Percentiles rank a stretch among this genome's conserved stretches.
phyloP scores from a whole-genome alignment of 805 yeast genomes.

The Kuraishia capsulata region DNA sequence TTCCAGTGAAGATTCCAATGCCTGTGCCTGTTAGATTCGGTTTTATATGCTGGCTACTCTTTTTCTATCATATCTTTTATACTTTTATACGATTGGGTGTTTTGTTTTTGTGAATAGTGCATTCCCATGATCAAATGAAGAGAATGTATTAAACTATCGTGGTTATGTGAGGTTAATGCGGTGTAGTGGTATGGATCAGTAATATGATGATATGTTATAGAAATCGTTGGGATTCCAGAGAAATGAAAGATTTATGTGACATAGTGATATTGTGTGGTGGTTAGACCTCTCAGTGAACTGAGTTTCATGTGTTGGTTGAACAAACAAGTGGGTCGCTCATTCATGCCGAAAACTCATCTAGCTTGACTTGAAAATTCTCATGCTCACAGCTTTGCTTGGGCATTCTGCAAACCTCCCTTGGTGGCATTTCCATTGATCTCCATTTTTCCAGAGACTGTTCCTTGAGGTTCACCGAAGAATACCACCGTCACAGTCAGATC shows the following conservation, averaged over 20 bases:
- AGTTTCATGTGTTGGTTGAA: no score
- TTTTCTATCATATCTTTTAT: constrained; percentile 1
- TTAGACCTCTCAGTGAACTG: no score
- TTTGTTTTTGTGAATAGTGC: not conserved
- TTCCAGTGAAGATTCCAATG: constrained; percentile 11
- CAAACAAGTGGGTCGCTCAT: no score
- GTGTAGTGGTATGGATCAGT: no score
- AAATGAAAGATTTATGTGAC: no score
- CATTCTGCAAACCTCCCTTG: constrained; percentile 37
- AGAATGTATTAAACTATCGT: not conserved
- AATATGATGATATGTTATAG: no score
- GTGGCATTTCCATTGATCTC: constrained; percentile 52
- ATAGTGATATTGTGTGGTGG: no score
- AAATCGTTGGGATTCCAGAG: no score
- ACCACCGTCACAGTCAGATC: constrained; percentile 94
- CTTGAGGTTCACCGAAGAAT: constrained; percentile 65
- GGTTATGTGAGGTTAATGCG: no score
- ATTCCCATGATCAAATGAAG: constrained; percentile 15
- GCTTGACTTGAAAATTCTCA: no score
- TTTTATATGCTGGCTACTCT: not conserved
- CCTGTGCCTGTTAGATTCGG: constrained; percentile 24
- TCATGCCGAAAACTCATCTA: not conserved
- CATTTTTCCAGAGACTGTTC: constrained; percentile 36
- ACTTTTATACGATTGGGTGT: constrained; percentile 1
- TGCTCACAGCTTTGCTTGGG: constrained; percentile 37